Evolutionary conservation across 768 basidiomycete genomes (phyloP), one percentile per base, ranked within the genome.

Genomic region (Lentinula aciculospora): DNA sequence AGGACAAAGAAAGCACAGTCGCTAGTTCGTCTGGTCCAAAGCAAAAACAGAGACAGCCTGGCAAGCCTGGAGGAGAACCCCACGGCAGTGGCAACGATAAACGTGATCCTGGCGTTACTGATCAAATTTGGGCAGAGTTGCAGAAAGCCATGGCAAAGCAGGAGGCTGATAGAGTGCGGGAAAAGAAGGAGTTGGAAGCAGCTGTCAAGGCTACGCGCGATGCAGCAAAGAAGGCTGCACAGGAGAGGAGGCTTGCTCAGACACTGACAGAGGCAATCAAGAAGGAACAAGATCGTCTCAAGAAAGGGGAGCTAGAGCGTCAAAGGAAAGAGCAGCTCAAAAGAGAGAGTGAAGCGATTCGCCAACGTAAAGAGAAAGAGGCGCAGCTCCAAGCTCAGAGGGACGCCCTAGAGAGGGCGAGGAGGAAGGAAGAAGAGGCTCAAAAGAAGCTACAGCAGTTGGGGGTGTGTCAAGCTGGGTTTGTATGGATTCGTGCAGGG

Each of bases 381-480:
- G 66, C 65, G 39, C 64, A 64, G 34, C 56, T 64, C 36, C 63
- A 69, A 40, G 66, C 64, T 2, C 61, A 55, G 23, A 47, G 13
- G 10, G 46, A 27, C 12, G 63, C 64, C 4, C 27, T n/a, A n/a
- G 60, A 56, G 51, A 65, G 63, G n/a, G 58, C 59, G 59, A 64
- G 59, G 63, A 63, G 58, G 58, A 65, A 49, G 46, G 31, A 57
- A 51, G 63, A 45, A 15, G 56, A 45, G 29, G 34, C 19, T 15
- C 59, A 57, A 56, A 62, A 60, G 29, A 77, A 70, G 53, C 61
- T 83, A 15, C 68, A 74, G 0, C 25, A 54, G 1, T 77, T 84
- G 71, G 85, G 85, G 0, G 66, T 78, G 1, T 86, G 85, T 60
- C 64, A 66, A 3, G 67, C 60, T 21, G 81, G 81, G 1, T 83